phyloP scores from a whole-genome alignment of 306 rosid genomes.

The Quercus dentata region DNA sequence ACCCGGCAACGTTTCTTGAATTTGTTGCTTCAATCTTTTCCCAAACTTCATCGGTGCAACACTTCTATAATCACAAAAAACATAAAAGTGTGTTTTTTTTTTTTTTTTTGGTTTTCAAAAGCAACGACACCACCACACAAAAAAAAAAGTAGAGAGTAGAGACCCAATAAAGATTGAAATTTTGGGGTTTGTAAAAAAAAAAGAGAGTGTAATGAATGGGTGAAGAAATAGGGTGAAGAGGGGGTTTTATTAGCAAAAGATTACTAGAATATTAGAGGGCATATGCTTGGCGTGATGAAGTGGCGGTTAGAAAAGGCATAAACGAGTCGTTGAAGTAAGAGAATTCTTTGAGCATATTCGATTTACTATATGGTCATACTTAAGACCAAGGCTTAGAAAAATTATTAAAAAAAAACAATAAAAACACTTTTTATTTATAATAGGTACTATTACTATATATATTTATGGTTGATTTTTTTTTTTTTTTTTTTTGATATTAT shows the following conservation, averaged over 20 bases:
- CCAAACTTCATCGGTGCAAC: constrained; percentile 66
- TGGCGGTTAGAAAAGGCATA: constrained; percentile 42
- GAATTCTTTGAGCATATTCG: constrained; percentile 69
- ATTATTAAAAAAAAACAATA: too few relatives aligned
- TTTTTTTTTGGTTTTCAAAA: too few relatives aligned
- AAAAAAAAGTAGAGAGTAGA: background rate
- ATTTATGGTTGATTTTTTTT: background rate
- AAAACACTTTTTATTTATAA: background rate
- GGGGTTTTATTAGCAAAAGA: constrained; percentile 34
- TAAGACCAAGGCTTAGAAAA: constrained; percentile 22
- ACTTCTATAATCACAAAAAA: too few relatives aligned
- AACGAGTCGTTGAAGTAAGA: constrained; percentile 44
- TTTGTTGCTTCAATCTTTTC: constrained; percentile 73
- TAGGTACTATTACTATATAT: background rate
- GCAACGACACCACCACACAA: background rate
- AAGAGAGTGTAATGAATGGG: background rate
- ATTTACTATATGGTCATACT: constrained; percentile 34
- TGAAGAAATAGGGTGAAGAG: constrained; percentile 3
- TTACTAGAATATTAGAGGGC: constrained; percentile 62
- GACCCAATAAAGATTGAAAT: background rate
- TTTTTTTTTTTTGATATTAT: too few relatives aligned
- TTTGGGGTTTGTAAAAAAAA: background rate
- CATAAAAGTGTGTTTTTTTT: too few relatives aligned
- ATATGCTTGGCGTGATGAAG: constrained; percentile 81
- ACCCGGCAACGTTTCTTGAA: constrained; percentile 59